phyloP scores from a whole-genome alignment of 1,284 basidiomycete species.

The Microbotryum intermedium region DNA sequence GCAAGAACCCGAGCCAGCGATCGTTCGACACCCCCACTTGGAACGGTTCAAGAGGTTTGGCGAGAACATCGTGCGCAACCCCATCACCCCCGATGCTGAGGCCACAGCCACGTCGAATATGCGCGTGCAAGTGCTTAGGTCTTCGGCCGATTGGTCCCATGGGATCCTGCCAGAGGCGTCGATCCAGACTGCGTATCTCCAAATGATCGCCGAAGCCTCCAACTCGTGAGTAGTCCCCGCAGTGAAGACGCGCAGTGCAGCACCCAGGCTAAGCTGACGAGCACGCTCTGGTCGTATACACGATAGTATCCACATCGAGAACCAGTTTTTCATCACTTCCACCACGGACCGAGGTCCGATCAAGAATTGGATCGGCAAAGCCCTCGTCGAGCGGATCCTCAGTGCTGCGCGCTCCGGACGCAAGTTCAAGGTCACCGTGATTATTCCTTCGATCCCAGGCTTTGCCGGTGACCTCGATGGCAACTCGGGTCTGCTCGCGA shows the following conservation, averaged over 20 bases:
- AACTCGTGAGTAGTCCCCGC: constrained; percentile 45
- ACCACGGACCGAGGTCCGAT: constrained; percentile 50
- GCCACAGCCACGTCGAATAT: constrained; percentile 62
- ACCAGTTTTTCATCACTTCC: constrained; percentile 80
- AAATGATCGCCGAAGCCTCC: constrained; percentile 71
- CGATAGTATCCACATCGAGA: constrained; percentile 74
- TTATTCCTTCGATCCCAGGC: constrained; percentile 63
- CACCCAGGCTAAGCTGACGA: no score
- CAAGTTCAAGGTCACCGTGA: constrained; percentile 64
- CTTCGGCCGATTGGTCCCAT: constrained; percentile 18
- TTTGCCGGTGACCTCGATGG: constrained; percentile 73
- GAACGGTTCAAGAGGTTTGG: neutral
- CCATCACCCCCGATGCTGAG: constrained; percentile 44
- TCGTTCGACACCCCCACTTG: constrained; percentile 25
- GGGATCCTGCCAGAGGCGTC: constrained; percentile 30
- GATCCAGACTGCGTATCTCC: constrained; percentile 47
- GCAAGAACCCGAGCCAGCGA: constrained; percentile 4
- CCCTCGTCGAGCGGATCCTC: constrained; percentile 72
- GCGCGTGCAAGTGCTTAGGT: constrained; percentile 54
- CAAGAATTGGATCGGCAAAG: constrained; percentile 68
- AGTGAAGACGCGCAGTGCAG: no score
- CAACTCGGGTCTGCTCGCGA: constrained; percentile 51
- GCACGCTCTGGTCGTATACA: no score
- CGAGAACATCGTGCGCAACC: constrained; percentile 1
- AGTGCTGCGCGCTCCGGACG: constrained; percentile 59